phyloP scores from a whole-genome alignment of 1,139 yeast genomes.

The Geotrichum australiense region DNA sequence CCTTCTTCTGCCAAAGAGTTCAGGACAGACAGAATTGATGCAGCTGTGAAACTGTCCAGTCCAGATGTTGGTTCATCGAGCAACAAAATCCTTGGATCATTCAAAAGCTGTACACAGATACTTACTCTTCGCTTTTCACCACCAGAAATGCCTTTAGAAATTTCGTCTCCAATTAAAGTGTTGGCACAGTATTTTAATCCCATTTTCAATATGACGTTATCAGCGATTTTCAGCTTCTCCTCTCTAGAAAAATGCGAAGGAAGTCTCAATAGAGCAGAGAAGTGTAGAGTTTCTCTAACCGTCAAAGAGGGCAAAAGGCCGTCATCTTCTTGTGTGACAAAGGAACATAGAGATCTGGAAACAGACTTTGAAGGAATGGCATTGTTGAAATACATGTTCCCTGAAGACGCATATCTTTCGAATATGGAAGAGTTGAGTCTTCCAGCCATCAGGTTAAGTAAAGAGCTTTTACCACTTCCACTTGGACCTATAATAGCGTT shows the following conservation, averaged over 20 bases:
- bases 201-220: slow-evolving; percentile 53
- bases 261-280: slow-evolving; percentile 64
- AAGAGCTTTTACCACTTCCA: slow-evolving; percentile 78
- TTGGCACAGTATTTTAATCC: slow-evolving; percentile 77
- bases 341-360: slow-evolving; percentile 52
- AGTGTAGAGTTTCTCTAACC: slow-evolving; percentile 66
- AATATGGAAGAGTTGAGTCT: slow-evolving; percentile 45
- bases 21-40: slow-evolving; percentile 57
- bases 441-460: slow-evolving; percentile 60
- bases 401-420: slow-evolving; percentile 36
- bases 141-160: slow-evolving; percentile 69
- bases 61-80: slow-evolving; percentile 91
- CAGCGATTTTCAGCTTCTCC: slow-evolving; percentile 39
- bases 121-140: slow-evolving; percentile 82
- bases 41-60: slow-evolving; percentile 72
- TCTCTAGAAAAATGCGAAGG: slow-evolving; percentile 27
- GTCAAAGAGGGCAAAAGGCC: slow-evolving; percentile 64
- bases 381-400: slow-evolving; percentile 41
- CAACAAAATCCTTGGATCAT: slow-evolving; percentile 62
- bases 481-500: slow-evolving; percentile 89
- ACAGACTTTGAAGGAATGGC: slow-evolving; percentile 39
- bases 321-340: slow-evolving; percentile 76
- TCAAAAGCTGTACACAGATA: slow-evolving; percentile 68
- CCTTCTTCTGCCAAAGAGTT: slow-evolving; percentile 52
- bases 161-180: slow-evolving; percentile 65